Evolutionary conservation across 2,329 filamentous ascomycete species (phyloP).

Genomic region (Hypocrella siamensis): DNA sequence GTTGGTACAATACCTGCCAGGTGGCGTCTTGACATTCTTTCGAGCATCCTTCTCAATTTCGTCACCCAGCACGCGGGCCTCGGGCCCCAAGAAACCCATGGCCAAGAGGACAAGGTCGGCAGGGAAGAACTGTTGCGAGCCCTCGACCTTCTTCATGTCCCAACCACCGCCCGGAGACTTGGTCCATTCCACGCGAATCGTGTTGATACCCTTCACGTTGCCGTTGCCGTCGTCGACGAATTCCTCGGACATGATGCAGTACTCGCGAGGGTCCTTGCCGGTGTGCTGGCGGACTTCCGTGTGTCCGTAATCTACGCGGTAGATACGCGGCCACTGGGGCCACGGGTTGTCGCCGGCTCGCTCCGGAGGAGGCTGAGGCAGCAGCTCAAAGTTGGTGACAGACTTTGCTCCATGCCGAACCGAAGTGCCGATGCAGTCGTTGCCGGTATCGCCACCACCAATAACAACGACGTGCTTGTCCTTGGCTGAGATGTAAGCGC

Average conservation of each 20-base stretch:
- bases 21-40: slow-evolving; percentile 91
- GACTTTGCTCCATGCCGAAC: slow-evolving; percentile 92
- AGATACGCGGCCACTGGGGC: slow-evolving; percentile 96
- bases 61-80: slow-evolving; percentile 76
- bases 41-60: slow-evolving; percentile 79
- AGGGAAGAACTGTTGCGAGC: slow-evolving; percentile 88
- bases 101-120: slow-evolving; percentile 87
- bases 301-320: slow-evolving; percentile 97
- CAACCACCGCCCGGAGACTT: slow-evolving; percentile 78
- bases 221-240: slow-evolving; percentile 82
- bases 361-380: slow-evolving; percentile 82
- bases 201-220: slow-evolving; percentile 91
- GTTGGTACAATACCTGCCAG: slow-evolving; percentile 80
- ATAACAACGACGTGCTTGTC: slow-evolving; percentile 94
- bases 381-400: slow-evolving; percentile 88
- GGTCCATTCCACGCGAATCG: slow-evolving; percentile 89
- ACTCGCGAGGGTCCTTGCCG: slow-evolving; percentile 91
- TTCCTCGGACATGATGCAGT: slow-evolving; percentile 95
- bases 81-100: slow-evolving; percentile 94
- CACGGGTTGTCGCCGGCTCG: slow-evolving; percentile 91
- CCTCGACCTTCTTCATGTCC: slow-evolving; percentile 97
- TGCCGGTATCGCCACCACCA: slow-evolving; percentile 93
- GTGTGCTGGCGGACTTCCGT: slow-evolving; percentile 91
- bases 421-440: slow-evolving; percentile 94
- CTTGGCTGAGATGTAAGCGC: slow-evolving; percentile 83